Percentiles rank a stretch among this genome's conserved stretches.
These are phyloP conservation scores for Phialophora expanda DNA, from an alignment of 2,329 filamentous ascomycete species.

Conservation along the genomic window DNA sequence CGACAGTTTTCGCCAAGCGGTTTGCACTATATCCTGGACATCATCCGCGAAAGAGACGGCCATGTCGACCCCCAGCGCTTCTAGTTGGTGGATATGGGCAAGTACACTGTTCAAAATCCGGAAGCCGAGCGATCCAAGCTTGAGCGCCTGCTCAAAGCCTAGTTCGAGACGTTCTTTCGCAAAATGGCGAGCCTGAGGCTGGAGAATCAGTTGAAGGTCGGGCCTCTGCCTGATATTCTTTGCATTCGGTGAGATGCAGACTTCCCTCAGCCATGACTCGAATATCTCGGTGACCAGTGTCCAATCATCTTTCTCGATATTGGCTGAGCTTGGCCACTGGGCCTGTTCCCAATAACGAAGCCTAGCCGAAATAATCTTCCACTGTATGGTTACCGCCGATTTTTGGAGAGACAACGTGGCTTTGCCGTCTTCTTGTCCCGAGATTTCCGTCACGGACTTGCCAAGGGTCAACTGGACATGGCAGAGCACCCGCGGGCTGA, in stretches of 20 bases:
- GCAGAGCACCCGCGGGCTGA: slow-evolving; percentile 4
- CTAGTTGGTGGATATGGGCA: slow-evolving; percentile 13
- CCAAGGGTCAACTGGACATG: slow-evolving; percentile 20
- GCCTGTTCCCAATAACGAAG: slow-evolving; percentile 22
- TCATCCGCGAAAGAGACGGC: slow-evolving; percentile 29
- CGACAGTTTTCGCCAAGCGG: slow-evolving; percentile 50
- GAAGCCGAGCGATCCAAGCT: slow-evolving; percentile 19
- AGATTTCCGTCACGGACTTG: slow-evolving; percentile 10
- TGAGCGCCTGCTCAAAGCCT: slow-evolving; percentile 33
- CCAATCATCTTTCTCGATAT: slow-evolving; percentile 12
- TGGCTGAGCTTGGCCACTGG: not conserved
- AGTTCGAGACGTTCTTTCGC: slow-evolving; percentile 28
- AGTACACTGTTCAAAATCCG: slow-evolving; percentile 16
- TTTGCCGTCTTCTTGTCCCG: slow-evolving; percentile 25
- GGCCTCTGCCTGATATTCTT: not conserved
- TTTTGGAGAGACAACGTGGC: slow-evolving; percentile 21
- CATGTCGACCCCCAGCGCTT: slow-evolving; percentile 10
- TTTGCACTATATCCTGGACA: slow-evolving; percentile 42
- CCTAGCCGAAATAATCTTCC: slow-evolving; percentile 21
- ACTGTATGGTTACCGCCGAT: slow-evolving; percentile 23
- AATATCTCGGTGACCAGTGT: slow-evolving; percentile 9
- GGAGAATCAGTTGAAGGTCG: not conserved
- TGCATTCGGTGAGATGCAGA: slow-evolving; percentile 8
- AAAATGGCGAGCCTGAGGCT: slow-evolving; percentile 22
- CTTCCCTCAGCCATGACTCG: slow-evolving; percentile 15